A percentile compares a stretch with the other conserved stretches of the same genome.
phyloP scores from a whole-genome alignment of 345 rosid species.

The Eucalyptus paniculata region DNA sequence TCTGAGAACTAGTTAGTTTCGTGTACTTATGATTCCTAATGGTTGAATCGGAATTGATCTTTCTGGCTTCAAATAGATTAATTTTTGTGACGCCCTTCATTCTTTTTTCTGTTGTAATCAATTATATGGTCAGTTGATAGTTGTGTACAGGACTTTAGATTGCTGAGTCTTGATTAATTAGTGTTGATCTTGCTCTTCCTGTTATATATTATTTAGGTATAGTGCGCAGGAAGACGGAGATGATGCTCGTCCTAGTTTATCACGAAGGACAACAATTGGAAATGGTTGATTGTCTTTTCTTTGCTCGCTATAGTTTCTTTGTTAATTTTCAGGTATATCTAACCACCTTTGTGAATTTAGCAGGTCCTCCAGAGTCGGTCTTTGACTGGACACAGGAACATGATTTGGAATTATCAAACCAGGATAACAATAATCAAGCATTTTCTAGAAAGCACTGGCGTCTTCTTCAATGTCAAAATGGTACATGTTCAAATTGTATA shows the following conservation, averaged over 20 bases:
- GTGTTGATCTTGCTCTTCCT: neutral
- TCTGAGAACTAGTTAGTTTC: neutral
- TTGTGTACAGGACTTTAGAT: neutral
- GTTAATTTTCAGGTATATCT: neutral
- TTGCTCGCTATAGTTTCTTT: neutral
- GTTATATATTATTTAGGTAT: conserved; percentile 31
- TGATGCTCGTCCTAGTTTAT: conserved; percentile 35
- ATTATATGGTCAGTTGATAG: neutral
- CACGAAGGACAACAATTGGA: conserved; percentile 91
- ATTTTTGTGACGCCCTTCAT: neutral
- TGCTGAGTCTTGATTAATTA: neutral
- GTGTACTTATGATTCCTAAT: neutral
- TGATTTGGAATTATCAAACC: conserved; percentile 61
- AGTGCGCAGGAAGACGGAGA: conserved; percentile 93
- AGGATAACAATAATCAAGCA: conserved; percentile 74
- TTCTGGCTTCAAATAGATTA: neutral
- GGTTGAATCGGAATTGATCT: neutral
- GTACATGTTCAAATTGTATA: conserved; percentile 18
- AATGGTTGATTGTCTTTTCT: conserved; percentile 38
- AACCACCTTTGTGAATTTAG: conserved; percentile 5
- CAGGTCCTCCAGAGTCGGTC: conserved; percentile 85
- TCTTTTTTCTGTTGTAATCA: neutral
- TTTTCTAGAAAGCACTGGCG: conserved; percentile 99
- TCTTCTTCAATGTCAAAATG: conserved; percentile 98
- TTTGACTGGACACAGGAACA: conserved; percentile 88